Evolutionary conservation across 1,139 yeast genomes (phyloP).

Genomic region (Diutina ranongensis): DNA sequence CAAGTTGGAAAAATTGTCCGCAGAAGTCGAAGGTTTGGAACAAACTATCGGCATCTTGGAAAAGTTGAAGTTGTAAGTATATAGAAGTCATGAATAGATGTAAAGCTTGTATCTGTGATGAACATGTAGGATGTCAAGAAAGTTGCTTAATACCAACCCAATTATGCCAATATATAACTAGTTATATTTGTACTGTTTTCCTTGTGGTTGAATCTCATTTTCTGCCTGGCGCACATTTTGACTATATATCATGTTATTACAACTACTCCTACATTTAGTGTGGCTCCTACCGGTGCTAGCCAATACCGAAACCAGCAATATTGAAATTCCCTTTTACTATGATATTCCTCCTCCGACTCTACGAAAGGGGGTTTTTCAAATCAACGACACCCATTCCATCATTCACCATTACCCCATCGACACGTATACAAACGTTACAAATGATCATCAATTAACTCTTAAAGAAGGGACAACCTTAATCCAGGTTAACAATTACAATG

Average conservation of each 20-base stretch:
- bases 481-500: not conserved
- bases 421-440: not conserved
- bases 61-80: conserved; percentile 47
- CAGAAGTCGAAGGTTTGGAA: conserved; percentile 81
- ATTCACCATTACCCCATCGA: conserved; percentile 5
- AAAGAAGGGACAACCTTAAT: not conserved
- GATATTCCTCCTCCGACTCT: not conserved
- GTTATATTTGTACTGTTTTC: no score
- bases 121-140: no score
- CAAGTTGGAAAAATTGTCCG: conserved; percentile 59
- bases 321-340: not conserved
- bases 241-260: no score
- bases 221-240: no score
- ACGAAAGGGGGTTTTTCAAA: not conserved
- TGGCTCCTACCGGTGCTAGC: not conserved
- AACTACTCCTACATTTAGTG: no score
- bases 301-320: not conserved
- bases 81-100: not conserved
- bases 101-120: no score
- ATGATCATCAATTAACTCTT: not conserved
- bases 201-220: no score
- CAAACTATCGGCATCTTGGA: conserved; percentile 68
- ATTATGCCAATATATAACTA: no score
- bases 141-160: no score
- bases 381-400: not conserved